These are phyloP conservation scores for Juglanconis sp. DNA, from an alignment of 2,329 filamentous ascomycete genomes.

Conservation along the genomic window DNA sequence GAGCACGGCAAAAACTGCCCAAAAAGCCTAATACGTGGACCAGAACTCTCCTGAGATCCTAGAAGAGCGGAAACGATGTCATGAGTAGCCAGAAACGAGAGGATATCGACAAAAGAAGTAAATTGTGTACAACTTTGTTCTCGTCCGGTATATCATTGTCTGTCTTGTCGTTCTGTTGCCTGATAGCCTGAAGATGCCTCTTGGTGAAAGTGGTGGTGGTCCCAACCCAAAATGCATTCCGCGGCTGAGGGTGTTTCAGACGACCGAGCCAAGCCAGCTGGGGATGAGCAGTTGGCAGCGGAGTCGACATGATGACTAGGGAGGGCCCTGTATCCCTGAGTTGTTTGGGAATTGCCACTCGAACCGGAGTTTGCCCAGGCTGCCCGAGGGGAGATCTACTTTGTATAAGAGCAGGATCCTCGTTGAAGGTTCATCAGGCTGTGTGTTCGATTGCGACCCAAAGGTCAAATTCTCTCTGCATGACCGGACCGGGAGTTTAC, in stretches of 20 bases:
- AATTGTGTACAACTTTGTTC: too few relatives aligned
- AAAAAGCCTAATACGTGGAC: not conserved
- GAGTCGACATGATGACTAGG: not conserved
- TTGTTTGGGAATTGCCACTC: not conserved
- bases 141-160: not conserved
- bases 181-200: not conserved
- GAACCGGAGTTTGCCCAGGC: not conserved
- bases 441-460: too few relatives aligned
- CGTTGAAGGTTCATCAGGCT: too few relatives aligned
- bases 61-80: not conserved
- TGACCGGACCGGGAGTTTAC: too few relatives aligned
- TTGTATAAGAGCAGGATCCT: not conserved
- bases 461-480: too few relatives aligned
- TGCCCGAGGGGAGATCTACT: not conserved
- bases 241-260: conserved; percentile 3
- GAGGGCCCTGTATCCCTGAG: not conserved
- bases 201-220: not conserved
- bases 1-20: not conserved
- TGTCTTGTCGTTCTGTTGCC: not conserved
- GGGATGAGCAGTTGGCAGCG: not conserved
- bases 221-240: not conserved
- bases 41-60: not conserved
- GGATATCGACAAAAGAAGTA: too few relatives aligned
- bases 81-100: too few relatives aligned
- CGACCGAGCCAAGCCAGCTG: not conserved